Conservation (phyloP, 208 protist species). For the Wallacemonas collosoma region DNA sequence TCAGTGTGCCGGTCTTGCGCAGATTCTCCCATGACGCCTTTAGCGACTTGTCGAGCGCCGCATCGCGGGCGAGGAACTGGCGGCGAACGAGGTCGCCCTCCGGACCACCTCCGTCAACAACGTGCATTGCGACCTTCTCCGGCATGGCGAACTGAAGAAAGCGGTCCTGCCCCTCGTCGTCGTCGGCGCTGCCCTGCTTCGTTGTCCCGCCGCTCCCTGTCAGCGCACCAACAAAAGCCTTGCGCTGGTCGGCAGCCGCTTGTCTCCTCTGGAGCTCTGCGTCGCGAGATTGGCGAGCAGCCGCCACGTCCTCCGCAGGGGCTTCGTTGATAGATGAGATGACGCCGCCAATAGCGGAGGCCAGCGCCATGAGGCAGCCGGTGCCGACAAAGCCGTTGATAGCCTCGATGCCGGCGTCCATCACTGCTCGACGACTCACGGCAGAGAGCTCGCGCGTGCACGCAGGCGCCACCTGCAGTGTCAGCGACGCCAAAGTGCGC, state of each 20-base stretch:
- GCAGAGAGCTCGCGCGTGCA: slow-evolving; percentile 74
- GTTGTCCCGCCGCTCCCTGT: slow-evolving; percentile 23
- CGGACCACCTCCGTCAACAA: slow-evolving; percentile 43
- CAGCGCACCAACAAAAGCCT: slow-evolving; percentile 68
- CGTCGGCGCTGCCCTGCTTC: slow-evolving; percentile 14
- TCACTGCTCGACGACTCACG: slow-evolving; percentile 46
- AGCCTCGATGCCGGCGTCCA: slow-evolving; percentile 72
- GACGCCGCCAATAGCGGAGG: slow-evolving; percentile 65
- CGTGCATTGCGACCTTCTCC: slow-evolving; percentile 62
- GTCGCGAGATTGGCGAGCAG: slow-evolving; percentile 17
- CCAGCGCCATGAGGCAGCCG: slow-evolving; percentile 69
- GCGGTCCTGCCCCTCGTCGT: slow-evolving; percentile 54
- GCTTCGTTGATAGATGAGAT: slow-evolving; percentile 34
- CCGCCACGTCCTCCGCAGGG: slow-evolving; percentile 16
- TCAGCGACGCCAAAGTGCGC: slow-evolving; percentile 10
- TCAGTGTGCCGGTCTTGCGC: slow-evolving; percentile 47
- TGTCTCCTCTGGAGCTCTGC: slow-evolving; percentile 33
- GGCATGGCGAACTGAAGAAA: slow-evolving; percentile 61
- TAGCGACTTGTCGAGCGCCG: slow-evolving; percentile 38
- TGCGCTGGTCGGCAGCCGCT: slow-evolving; percentile 52
- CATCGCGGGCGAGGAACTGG: slow-evolving; percentile 53
- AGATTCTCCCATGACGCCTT: slow-evolving; percentile 66
- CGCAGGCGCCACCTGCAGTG: slow-evolving; percentile 39
- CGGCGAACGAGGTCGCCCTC: slow-evolving; percentile 35
- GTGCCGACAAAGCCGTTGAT: slow-evolving; percentile 67